Evolutionary conservation across 768 basidiomycete species (phyloP), one percentile per base, ranked within the genome.

Genomic region (Tulasnella sp.): DNA sequence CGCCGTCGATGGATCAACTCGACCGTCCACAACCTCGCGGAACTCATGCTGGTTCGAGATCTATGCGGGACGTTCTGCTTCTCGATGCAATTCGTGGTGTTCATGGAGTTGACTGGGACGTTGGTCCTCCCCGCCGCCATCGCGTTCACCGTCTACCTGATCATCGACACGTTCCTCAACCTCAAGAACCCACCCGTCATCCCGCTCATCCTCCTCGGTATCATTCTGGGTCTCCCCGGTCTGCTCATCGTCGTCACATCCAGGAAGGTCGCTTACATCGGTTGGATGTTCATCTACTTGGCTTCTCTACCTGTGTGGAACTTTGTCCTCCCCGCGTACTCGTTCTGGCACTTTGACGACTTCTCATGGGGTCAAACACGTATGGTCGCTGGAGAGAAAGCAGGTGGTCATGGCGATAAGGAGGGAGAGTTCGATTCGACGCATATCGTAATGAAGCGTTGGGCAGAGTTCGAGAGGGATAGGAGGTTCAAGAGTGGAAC

Each of bases 41-140:
- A 98, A 70, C 77, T 99, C 60, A 73, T 98, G 30, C 79, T 97
- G 51, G 95, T 99, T 24, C 84, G 94, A 23, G 96, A 99, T 71
- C 82, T 98, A n/a, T 99, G 95, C 66, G 96, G 96, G 49, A 97
- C 94, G 2, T 99, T 98, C 84, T 99, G 96, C 76, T 98, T 99
- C 81, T 94, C 91, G 10, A 97, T 97, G 95, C 94, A 96, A 76
- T 97, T 97, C 69, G 92, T 97, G 65, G 91, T 95, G 34, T 93
- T 87, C 70, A 99, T 99, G 94, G 96, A 99, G 70, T 77, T 99
- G 64, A 83, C 88, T 62, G 95, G 95, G 69, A 98, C 96, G 2
- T 79, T 99, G 63, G 95, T 98, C 27, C 77, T 98, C 23, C 96
- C 96, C 21, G 96, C 94, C 42, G 95, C 96, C 63, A 98, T 98